Percentiles rank a stretch among this genome's conserved stretches.
These are phyloP conservation scores for Areca catechu DNA, from an alignment of 176 grass and related monocot genomes.

Conservation along the genomic window DNA sequence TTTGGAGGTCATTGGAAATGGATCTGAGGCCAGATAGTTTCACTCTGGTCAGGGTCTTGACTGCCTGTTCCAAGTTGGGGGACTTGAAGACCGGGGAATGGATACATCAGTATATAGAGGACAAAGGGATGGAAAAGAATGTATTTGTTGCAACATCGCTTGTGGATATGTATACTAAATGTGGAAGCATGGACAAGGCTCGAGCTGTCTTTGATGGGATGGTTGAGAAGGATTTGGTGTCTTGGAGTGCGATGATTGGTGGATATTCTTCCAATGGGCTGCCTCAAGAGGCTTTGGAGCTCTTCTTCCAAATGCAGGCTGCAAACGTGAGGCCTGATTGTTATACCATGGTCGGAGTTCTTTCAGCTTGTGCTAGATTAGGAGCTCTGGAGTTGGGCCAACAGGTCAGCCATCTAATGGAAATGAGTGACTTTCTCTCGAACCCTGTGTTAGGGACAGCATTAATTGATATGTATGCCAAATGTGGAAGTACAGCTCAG, in stretches of 20 bases:
- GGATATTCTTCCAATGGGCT: slow-evolving; percentile 50
- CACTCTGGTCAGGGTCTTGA: slow-evolving; percentile 37
- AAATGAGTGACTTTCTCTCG: slow-evolving; percentile 35
- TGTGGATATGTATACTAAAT: slow-evolving; percentile 48
- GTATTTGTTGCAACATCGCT: slow-evolving; percentile 45
- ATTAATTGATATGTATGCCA: slow-evolving; percentile 59
- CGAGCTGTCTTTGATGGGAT: slow-evolving; percentile 42
- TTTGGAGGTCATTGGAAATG: slow-evolving; percentile 11
- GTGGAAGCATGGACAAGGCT: slow-evolving; percentile 40
- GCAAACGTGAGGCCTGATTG: slow-evolving; percentile 33
- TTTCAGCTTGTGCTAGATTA: slow-evolving; percentile 46
- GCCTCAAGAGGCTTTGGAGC: slow-evolving; percentile 39
- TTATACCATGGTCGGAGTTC: slow-evolving; percentile 33
- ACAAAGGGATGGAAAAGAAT: slow-evolving; percentile 12
- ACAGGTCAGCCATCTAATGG: slow-evolving; percentile 7
- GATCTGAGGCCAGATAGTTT: slow-evolving; percentile 38
- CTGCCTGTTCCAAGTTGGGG: slow-evolving; percentile 31
- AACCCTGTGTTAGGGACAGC: slow-evolving; percentile 54
- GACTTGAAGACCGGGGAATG: slow-evolving; percentile 36
- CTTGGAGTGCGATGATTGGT: slow-evolving; percentile 55
- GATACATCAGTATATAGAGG: slow-evolving; percentile 16
- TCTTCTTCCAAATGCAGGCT: slow-evolving; percentile 46
- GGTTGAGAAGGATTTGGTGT: slow-evolving; percentile 37
- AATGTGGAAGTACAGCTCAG: slow-evolving; percentile 37
- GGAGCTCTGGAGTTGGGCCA: slow-evolving; percentile 46